Percentiles rank a stretch among this genome's conserved stretches.
Conservation (phyloP, 2,329 filamentous ascomycete species). For the Hypoxylon sp. region DNA sequence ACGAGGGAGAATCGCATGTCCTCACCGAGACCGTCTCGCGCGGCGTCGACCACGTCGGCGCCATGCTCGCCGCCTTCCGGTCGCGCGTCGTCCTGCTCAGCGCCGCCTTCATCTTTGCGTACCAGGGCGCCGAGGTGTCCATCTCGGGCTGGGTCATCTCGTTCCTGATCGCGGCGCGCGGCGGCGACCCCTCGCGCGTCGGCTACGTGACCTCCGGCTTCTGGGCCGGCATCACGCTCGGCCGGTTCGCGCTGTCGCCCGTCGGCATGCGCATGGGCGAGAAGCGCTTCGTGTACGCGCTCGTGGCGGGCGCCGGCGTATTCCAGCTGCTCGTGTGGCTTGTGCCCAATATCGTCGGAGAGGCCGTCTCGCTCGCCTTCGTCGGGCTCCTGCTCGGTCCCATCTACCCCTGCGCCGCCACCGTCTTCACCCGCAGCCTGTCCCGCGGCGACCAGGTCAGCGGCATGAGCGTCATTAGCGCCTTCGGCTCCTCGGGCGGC, state of each 20-base stretch:
- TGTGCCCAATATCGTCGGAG: slow-evolving; percentile 76
- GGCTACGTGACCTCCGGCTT: slow-evolving; percentile 81
- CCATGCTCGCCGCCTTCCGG: slow-evolving; percentile 58
- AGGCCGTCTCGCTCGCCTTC: slow-evolving; percentile 72
- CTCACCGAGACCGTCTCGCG: slow-evolving; percentile 18
- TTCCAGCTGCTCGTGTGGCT: slow-evolving; percentile 83
- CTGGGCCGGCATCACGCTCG: slow-evolving; percentile 78
- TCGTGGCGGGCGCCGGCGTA: slow-evolving; percentile 66
- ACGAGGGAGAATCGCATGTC: slow-evolving; percentile 44
- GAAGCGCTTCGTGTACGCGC: slow-evolving; percentile 69
- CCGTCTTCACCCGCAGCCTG: slow-evolving; percentile 68
- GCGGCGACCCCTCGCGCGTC: slow-evolving; percentile 73
- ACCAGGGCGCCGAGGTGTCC: slow-evolving; percentile 84
- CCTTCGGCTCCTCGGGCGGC: slow-evolving; percentile 74
- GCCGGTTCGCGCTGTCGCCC: slow-evolving; percentile 74
- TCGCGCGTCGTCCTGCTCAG: slow-evolving; percentile 73
- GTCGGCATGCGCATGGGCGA: slow-evolving; percentile 74
- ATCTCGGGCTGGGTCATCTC: slow-evolving; percentile 89
- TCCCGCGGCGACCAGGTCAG: slow-evolving; percentile 66
- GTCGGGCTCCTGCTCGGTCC: slow-evolving; percentile 80
- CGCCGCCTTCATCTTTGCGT: slow-evolving; percentile 83
- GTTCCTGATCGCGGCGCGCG: slow-evolving; percentile 77
- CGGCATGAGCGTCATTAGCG: slow-evolving; percentile 72
- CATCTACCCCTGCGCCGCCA: slow-evolving; percentile 76
- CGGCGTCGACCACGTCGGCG: slow-evolving; percentile 44